Base-by-base conservation (phyloP, 306 rosid genomes). In the Quillaja saponaria region DNA sequence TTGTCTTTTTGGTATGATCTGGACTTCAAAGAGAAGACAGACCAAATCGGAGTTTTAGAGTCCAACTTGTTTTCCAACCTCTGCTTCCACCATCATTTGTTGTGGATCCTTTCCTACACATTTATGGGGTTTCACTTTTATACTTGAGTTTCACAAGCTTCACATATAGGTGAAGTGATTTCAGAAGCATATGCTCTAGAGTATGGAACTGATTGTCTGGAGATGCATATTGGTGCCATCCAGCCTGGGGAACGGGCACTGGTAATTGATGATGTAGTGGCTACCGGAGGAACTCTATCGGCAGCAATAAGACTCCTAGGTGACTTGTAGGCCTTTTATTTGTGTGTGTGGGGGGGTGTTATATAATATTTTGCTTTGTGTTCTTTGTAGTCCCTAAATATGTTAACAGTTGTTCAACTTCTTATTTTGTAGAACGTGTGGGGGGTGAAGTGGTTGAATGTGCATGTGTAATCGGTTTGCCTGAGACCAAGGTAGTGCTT, bases 391-490 rank as follows among this genome's bases (percentile, higher is more conserved):
- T 65, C 63, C 63, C 44, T 57, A 18, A 59, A n/a, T 39, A 15
- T 33, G 35, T 48, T 67, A 13, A 25, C 57, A 71, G 20, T 47
- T 57, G 56, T 39, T 63, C 47, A 71, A 64, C 19, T 39, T 62
- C 19, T 39, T 62, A 37, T 71, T 74, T 64, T 75, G 65, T 52
- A 94, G 99, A 94, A 71, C 95, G 97, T 25, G 79, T 69, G 63
- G 89, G 83, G 35, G 97, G 96, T 35, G 95, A 89, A 68, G 99
- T 94, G 7, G 86, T 89, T 41, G 99, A 94, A 78, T 94, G 99
- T 66, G 99, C 87, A 3, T 94, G 99, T 58, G 99, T 94, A 17
- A 66, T 94, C 20, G 99, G 99, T 46, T 81, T 94, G 74, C 99
- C 91, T 6, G 96, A 89, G 68, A 89, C 66, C 18, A 87, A 92